Percentiles rank a stretch among this genome's conserved stretches.
Evolutionary conservation across 495 filamentous ascomycete species (phyloP).

Genomic region (Trichoderma asperelloides): DNA sequence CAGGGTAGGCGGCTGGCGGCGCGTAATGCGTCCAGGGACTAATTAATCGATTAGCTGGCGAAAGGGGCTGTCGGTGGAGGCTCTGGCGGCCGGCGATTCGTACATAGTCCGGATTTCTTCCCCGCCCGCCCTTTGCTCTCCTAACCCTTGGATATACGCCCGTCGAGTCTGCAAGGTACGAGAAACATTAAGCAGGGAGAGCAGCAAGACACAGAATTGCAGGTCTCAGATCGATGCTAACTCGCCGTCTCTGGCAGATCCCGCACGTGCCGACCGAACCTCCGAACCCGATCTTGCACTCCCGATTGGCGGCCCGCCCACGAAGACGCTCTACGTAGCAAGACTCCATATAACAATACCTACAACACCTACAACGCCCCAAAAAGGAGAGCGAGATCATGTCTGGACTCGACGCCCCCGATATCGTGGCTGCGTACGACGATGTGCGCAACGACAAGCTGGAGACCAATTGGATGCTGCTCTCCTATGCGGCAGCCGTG

Average conservation of each 20-base stretch:
- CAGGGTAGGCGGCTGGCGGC: neutral
- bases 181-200: neutral
- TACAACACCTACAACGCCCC: neutral
- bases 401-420: slow-evolving; percentile 38
- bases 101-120: neutral
- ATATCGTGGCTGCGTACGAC: slow-evolving; percentile 39
- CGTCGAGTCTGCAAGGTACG: neutral
- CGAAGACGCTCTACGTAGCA: neutral
- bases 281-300: neutral
- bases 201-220: neutral
- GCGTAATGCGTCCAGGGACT: neutral
- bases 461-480: slow-evolving; percentile 47
- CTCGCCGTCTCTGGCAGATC: neutral
- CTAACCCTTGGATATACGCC: neutral
- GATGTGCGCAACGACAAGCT: slow-evolving; percentile 47
- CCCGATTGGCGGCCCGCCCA: neutral
- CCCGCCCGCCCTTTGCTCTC: slow-evolving; percentile 2
- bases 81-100: neutral
- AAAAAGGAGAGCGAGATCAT: slow-evolving; percentile 15
- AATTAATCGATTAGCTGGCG: neutral
- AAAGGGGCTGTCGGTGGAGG: slow-evolving; percentile 6
- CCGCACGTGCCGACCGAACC: neutral
- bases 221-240: neutral
- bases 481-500: slow-evolving; percentile 40
- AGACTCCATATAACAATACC: too few species aligned